phyloP scores from a whole-genome alignment of 202 grass and related monocot genomes.

The Tripidium arundinaceum region DNA sequence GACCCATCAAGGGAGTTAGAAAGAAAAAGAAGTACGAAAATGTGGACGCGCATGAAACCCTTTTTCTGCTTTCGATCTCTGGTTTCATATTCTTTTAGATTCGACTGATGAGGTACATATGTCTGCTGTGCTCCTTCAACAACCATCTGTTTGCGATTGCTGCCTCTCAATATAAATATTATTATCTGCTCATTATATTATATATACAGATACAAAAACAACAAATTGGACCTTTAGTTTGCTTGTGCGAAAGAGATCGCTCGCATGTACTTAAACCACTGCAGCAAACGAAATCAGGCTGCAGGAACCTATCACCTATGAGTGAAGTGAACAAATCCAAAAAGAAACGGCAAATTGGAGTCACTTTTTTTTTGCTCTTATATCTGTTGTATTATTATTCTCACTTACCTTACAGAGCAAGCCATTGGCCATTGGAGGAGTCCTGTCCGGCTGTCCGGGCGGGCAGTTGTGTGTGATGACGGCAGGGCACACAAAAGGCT shows the following conservation, averaged over 20 bases:
- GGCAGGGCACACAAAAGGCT: background rate
- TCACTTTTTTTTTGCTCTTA: background rate
- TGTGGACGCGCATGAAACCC: background rate
- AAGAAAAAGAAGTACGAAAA: background rate
- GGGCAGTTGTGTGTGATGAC: background rate
- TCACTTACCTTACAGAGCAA: slow-evolving; percentile 7
- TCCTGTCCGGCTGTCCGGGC: background rate
- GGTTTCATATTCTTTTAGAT: background rate
- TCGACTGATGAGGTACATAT: background rate
- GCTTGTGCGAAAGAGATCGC: slow-evolving; percentile 3
- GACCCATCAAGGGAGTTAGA: background rate
- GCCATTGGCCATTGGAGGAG: background rate
- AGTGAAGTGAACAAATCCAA: background rate
- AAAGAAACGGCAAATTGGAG: background rate
- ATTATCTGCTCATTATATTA: too few relatives aligned
- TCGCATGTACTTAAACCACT: slow-evolving; percentile 4
- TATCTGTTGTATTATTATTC: background rate
- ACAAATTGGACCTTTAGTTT: background rate
- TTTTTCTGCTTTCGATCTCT: background rate
- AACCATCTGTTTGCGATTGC: background rate
- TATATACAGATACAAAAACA: background rate
- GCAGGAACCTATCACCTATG: background rate
- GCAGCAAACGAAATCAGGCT: background rate
- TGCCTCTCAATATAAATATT: background rate
- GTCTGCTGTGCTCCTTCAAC: background rate